Base-by-base conservation (phyloP, 2,329 filamentous ascomycete genomes). In the Colletotrichum eleusines region DNA sequence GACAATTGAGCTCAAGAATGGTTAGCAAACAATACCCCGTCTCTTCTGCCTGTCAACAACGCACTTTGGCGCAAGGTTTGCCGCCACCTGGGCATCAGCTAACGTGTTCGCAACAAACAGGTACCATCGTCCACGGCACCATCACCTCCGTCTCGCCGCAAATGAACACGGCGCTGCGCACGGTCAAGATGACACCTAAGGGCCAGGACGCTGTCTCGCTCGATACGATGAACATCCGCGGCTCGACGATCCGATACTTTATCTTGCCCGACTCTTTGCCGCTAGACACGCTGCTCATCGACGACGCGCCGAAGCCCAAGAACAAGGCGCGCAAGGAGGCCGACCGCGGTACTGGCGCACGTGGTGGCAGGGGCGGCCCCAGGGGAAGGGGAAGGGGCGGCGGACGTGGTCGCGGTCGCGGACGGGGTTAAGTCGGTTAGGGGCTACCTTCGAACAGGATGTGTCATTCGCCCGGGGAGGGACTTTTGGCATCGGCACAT, bases 241-340 rank as follows among this genome's bases (percentile, higher is more conserved):
- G 96, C 77, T 97, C 93, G 73, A 98, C 95, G 26, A 97, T 99
- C 81, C 91, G 96, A 82, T 98, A 98, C 84, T 95, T 93, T 81
- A 97, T 99, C 80, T 91, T 99, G 14, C 96, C 96, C 67, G 96
- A 99, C 84, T 96, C 93, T 74, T 88, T 99, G 77, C 95, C 95
- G 48, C 89, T 99, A 74, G 96, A 99, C 82, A 98, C 95, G 50
- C 88, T 99, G 63, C 88, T 99, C 73, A 94, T 99, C 76, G 96
- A 99, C 81, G 96, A 99, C 83, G 91, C 94, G 77, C 94, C 95
- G 62, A 99, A 99, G 87, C 95, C 96, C 72, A 98, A 98, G 92
- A 99, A 99, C 86, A 99, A 99, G 90, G 95, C 96, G 33, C 90
- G 95, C 80, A 99, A 99, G 88, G 96, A 98, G 84, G 88, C 87